Percentiles rank a stretch among this genome's conserved stretches.
Evolutionary conservation across 2,329 filamentous ascomycete species (phyloP).

Genomic region (Colletotrichum theobromicola): DNA sequence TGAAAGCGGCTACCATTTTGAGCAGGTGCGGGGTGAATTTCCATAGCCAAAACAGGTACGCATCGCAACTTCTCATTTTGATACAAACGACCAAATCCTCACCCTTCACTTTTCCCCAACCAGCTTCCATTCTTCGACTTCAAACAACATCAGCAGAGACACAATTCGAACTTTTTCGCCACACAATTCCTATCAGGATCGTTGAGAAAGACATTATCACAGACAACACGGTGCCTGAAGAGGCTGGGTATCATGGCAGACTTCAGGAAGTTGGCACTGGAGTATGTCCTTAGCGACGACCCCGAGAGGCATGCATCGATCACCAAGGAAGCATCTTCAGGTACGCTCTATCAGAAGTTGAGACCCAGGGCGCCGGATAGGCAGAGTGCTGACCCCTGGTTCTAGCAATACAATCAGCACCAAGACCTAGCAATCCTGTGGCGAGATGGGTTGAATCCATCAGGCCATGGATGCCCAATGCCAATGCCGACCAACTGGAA

Average conservation of each 20-base stretch:
- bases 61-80: not conserved
- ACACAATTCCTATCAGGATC: not conserved
- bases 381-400: slow-evolving; percentile 14
- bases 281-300: slow-evolving; percentile 59
- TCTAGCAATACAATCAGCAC: slow-evolving; percentile 49
- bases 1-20: not conserved
- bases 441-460: slow-evolving; percentile 62
- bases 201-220: not conserved
- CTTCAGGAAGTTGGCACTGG: slow-evolving; percentile 57
- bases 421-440: slow-evolving; percentile 49
- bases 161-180: not conserved
- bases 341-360: slow-evolving; percentile 27
- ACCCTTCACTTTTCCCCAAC: not conserved
- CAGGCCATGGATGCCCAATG: slow-evolving; percentile 57
- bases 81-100: not conserved
- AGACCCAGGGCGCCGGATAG: not conserved
- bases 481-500: slow-evolving; percentile 36
- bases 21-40: not conserved
- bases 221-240: not conserved
- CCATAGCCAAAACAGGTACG: not conserved
- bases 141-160: not conserved
- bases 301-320: slow-evolving; percentile 43
- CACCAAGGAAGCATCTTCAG: slow-evolving; percentile 50
- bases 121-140: not conserved
- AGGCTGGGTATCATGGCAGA: slow-evolving; percentile 45